These are phyloP conservation scores for Debaryomycetaceae sp. DNA, from an alignment of 1,139 yeast genomes.

Conservation along the genomic window DNA sequence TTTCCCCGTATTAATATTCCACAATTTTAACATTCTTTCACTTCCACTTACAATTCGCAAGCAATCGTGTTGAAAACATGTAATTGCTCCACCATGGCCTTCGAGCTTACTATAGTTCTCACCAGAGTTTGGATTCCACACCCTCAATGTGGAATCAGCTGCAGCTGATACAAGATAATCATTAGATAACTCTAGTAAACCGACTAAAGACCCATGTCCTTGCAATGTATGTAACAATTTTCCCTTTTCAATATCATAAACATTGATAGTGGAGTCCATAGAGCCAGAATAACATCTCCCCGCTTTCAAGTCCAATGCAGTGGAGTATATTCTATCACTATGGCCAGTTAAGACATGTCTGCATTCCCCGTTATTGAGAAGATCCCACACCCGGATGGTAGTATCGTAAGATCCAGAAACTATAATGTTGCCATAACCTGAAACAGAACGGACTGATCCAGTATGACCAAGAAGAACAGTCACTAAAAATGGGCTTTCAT, in stretches of 20 bases:
- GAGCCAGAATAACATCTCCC: slow-evolving; percentile 88
- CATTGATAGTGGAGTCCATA: slow-evolving; percentile 82
- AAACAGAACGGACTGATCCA: slow-evolving; percentile 81
- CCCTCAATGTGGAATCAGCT: slow-evolving; percentile 86
- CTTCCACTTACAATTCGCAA: slow-evolving; percentile 86
- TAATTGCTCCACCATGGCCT: slow-evolving; percentile 86
- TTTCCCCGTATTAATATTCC: slow-evolving; percentile 80
- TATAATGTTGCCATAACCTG: slow-evolving; percentile 80
- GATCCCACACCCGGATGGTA: slow-evolving; percentile 90
- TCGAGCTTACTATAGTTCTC: slow-evolving; percentile 64
- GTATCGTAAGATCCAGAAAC: slow-evolving; percentile 91
- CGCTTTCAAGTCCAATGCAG: slow-evolving; percentile 72
- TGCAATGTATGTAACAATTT: slow-evolving; percentile 60
- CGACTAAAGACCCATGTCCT: slow-evolving; percentile 90
- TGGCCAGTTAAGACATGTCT: slow-evolving; percentile 78
- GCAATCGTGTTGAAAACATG: slow-evolving; percentile 90
- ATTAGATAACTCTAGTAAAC: slow-evolving; percentile 74
- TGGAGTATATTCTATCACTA: slow-evolving; percentile 80
- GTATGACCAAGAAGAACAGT: slow-evolving; percentile 82
- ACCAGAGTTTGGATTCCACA: slow-evolving; percentile 89
- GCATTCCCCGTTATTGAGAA: slow-evolving; percentile 66
- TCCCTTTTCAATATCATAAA: slow-evolving; percentile 87
- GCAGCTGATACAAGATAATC: slow-evolving; percentile 91
- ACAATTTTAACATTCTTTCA: slow-evolving; percentile 72
- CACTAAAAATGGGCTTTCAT: slow-evolving; percentile 66